Evolutionary conservation across 495 filamentous ascomycete species (phyloP).

Genomic region (Eremomyces bilateralis): DNA sequence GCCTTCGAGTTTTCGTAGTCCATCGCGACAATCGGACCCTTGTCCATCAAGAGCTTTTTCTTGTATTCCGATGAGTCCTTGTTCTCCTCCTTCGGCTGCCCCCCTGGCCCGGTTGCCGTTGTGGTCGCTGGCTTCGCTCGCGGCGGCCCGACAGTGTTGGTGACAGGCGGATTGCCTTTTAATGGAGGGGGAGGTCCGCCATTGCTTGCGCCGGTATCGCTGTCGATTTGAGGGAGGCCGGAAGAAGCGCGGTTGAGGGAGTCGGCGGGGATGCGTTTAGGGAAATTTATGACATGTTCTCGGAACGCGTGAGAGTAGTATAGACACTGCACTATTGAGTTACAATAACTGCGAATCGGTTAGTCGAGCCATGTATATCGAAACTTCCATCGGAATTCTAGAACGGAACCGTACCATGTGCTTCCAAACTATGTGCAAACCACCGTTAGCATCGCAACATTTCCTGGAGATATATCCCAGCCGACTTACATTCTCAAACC

Average conservation of each 20-base stretch:
- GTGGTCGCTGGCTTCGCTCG: conserved; percentile 7
- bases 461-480: not conserved
- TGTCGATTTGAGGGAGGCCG: conserved; percentile 23
- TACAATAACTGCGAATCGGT: conserved; percentile 58
- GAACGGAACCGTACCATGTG: conserved; percentile 65
- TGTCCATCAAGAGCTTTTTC: conserved; percentile 80
- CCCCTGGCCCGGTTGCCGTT: conserved; percentile 8
- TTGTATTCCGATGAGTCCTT: conserved; percentile 83
- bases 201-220: conserved; percentile 16
- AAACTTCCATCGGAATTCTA: no score
- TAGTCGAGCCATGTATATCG: conserved; percentile 1
- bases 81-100: conserved; percentile 37
- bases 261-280: conserved; percentile 37
- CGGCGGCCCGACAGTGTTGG: not conserved
- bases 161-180: conserved; percentile 9
- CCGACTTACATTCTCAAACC: conserved; percentile 78
- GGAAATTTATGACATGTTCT: conserved; percentile 86
- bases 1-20: conserved; percentile 54
- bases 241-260: conserved; percentile 26
- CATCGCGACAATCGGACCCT: conserved; percentile 64
- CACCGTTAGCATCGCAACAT: conserved; percentile 7
- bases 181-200: no score
- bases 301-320: conserved; percentile 91
- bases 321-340: conserved; percentile 91
- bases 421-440: conserved; percentile 60